A percentile compares a stretch with the other conserved stretches of the same genome.
These are phyloP conservation scores for Puya raimondii DNA, from an alignment of 176 grass and related monocot species.

Conservation along the genomic window DNA sequence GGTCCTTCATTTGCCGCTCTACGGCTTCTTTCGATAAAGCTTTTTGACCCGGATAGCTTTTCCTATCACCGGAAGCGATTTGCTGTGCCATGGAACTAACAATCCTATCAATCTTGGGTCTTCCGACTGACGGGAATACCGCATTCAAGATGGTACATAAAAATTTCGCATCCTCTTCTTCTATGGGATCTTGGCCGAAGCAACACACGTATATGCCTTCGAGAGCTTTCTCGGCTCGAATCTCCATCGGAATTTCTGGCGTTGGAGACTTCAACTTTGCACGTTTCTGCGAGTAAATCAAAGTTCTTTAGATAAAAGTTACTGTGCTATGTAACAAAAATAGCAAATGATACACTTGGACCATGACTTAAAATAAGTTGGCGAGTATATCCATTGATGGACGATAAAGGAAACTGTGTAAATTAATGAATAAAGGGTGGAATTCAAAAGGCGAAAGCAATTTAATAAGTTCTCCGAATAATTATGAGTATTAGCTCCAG, in stretches of 20 bases:
- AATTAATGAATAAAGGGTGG: background rate
- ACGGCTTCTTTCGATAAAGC: slow-evolving; percentile 52
- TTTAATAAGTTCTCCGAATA: background rate
- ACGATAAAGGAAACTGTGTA: background rate
- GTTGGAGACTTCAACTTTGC: slow-evolving; percentile 49
- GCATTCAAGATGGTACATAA: slow-evolving; percentile 52
- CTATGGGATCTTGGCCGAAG: slow-evolving; percentile 85
- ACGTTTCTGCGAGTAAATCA: slow-evolving; percentile 48
- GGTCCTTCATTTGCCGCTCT: slow-evolving; percentile 74
- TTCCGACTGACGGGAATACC: slow-evolving; percentile 63
- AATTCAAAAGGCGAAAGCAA: background rate
- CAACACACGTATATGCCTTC: slow-evolving; percentile 85
- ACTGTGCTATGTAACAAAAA: background rate
- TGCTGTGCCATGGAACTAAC: slow-evolving; percentile 45
- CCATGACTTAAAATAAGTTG: background rate
- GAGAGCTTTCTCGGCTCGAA: slow-evolving; percentile 66
- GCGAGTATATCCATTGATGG: background rate
- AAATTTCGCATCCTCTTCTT: slow-evolving; percentile 53
- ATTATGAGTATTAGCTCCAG: background rate
- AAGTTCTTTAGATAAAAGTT: background rate
- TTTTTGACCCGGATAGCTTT: slow-evolving; percentile 39
- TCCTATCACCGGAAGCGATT: slow-evolving; percentile 43
- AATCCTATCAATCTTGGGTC: slow-evolving; percentile 52
- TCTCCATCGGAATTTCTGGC: slow-evolving; percentile 56
- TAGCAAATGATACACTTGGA: background rate